These are phyloP conservation scores for Suillus fuscotomentosus DNA, from an alignment of 768 basidiomycete species.

Conservation along the genomic window DNA sequence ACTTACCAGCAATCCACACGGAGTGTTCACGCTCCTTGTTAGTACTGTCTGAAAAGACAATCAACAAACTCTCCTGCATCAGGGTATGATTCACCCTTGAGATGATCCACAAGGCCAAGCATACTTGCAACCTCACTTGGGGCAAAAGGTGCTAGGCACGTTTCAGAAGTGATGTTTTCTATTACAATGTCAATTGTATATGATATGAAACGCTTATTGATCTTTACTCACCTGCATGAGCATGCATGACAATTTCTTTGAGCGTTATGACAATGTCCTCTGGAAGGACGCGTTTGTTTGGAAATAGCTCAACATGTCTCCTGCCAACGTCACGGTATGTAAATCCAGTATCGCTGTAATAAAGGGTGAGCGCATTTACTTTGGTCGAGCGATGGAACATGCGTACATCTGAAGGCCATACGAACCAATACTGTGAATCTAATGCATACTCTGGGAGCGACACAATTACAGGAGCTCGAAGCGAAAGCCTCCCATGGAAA, in stretches of 20 bases:
- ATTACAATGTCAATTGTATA: background rate
- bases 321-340: background rate
- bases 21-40: conserved; percentile 1
- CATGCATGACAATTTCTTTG: conserved; percentile 6
- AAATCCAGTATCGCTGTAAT: background rate
- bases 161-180: conserved; percentile 40
- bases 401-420: background rate
- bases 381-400: background rate
- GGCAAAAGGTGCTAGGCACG: conserved; percentile 37
- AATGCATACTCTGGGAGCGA: conserved; percentile 18
- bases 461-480: background rate
- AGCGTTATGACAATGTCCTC: conserved; percentile 1
- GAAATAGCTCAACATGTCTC: conserved; percentile 7
- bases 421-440: conserved; percentile 29
- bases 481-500: background rate
- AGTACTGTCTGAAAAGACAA: background rate
- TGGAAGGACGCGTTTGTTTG: conserved; percentile 21
- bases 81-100: conserved; percentile 33
- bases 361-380: background rate
- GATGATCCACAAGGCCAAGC: conserved; percentile 24
- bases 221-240: conserved; percentile 8
- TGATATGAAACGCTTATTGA: background rate
- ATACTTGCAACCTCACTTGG: conserved; percentile 36
- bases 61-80: background rate
- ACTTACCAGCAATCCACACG: conserved; percentile 6